phyloP scores from a whole-genome alignment of 495 filamentous ascomycete species.

The Annulohypoxylon bovei region DNA sequence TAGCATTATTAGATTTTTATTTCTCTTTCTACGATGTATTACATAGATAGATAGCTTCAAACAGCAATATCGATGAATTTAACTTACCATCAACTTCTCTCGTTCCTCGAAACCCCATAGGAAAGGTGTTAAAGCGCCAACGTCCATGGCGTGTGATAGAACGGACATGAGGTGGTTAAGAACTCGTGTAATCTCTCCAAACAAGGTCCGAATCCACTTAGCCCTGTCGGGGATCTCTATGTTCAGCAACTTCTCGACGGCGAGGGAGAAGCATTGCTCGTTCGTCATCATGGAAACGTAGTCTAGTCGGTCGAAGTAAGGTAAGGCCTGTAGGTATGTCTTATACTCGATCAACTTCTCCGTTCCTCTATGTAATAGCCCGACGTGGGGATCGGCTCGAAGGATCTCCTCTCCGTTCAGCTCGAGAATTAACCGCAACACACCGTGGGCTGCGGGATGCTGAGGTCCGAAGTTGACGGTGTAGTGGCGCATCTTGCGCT shows the following conservation, averaged over 20 bases:
- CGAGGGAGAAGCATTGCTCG: slow-evolving; percentile 95
- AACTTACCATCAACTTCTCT: slow-evolving; percentile 96
- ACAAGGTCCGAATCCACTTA: slow-evolving; percentile 96
- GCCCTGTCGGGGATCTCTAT: slow-evolving; percentile 94
- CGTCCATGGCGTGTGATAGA: slow-evolving; percentile 98
- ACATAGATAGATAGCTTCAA: slow-evolving; percentile 8
- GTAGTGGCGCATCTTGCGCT: slow-evolving; percentile 96
- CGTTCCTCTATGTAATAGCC: slow-evolving; percentile 93
- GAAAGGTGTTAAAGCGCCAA: slow-evolving; percentile 97
- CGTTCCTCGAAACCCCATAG: slow-evolving; percentile 99
- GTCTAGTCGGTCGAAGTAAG: slow-evolving; percentile 98
- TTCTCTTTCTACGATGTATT: slow-evolving; percentile 9
- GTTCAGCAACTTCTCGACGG: slow-evolving; percentile 97
- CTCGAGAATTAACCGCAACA: slow-evolving; percentile 96
- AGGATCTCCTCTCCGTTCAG: slow-evolving; percentile 98
- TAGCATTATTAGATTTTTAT: slow-evolving; percentile 33
- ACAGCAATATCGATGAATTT: neutral
- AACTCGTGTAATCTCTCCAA: slow-evolving; percentile 94
- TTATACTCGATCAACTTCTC: slow-evolving; percentile 99
- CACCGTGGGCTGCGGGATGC: slow-evolving; percentile 98
- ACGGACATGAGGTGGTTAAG: slow-evolving; percentile 99
- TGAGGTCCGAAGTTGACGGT: slow-evolving; percentile 99
- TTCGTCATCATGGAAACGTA: slow-evolving; percentile 99
- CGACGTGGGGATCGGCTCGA: slow-evolving; percentile 95
- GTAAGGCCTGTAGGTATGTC: slow-evolving; percentile 97